phyloP scores from a whole-genome alignment of 2,329 filamentous ascomycete genomes.

The Teratosphaeriaceae sp. region DNA sequence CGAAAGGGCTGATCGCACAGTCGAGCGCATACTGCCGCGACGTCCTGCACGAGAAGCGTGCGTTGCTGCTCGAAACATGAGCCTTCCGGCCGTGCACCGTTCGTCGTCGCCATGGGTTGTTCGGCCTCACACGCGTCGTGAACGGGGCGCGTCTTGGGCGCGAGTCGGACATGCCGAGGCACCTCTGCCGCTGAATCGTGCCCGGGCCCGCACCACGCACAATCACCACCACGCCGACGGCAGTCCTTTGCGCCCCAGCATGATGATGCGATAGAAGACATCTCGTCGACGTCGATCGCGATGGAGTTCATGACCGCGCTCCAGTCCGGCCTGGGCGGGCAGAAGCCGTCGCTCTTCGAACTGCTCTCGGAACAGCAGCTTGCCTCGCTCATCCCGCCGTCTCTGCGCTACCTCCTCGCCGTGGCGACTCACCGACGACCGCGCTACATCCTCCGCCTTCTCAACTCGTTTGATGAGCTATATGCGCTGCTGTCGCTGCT shows the following conservation, averaged over 20 bases:
- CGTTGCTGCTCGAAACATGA: conserved; percentile 72
- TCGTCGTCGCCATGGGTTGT: conserved; percentile 10
- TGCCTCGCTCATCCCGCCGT: conserved; percentile 80
- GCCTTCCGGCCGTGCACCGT: conserved; percentile 38
- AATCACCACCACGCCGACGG: background rate
- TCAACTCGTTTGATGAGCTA: conserved; percentile 96
- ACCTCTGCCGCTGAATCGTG: background rate
- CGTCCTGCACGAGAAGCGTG: conserved; percentile 63
- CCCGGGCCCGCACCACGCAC: too few species aligned
- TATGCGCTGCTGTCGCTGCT: conserved; percentile 80
- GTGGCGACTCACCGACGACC: conserved; percentile 91
- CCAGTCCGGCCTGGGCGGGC: conserved; percentile 76
- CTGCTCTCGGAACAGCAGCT: conserved; percentile 95
- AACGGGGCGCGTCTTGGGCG: too few species aligned
- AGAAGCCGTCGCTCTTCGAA: conserved; percentile 86
- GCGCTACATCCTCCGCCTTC: conserved; percentile 83
- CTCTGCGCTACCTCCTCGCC: conserved; percentile 88
- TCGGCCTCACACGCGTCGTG: background rate
- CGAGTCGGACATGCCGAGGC: background rate
- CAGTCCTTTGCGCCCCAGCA: too few species aligned
- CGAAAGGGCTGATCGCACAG: background rate
- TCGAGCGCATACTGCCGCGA: conserved; percentile 53
- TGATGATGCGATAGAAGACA: background rate
- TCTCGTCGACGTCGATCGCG: background rate
- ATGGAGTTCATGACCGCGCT: conserved; percentile 92